phyloP scores from a whole-genome alignment of 164 flowering plant genomes.

The Vitis labrusca region DNA sequence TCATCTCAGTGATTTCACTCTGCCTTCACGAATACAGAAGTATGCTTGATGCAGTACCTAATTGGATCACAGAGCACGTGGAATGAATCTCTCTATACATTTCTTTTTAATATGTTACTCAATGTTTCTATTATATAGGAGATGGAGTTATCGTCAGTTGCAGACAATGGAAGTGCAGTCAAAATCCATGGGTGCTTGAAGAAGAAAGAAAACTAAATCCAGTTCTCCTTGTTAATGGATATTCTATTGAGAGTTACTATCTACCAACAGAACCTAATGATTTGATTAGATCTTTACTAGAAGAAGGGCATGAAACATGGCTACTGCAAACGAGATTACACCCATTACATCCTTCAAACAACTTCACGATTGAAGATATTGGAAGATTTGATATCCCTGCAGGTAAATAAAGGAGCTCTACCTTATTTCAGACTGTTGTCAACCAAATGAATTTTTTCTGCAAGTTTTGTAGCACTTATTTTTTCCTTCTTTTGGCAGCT shows the following conservation, averaged over 20 bases:
- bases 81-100: no score
- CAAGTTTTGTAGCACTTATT: no score
- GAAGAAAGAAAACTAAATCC: constrained; percentile 32
- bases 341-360: constrained; percentile 42
- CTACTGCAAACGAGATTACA: constrained; percentile 55
- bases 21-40: no score
- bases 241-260: constrained; percentile 54
- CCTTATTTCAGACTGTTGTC: neutral
- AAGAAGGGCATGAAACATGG: constrained; percentile 52
- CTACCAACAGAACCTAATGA: constrained; percentile 64
- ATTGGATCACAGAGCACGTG: no score
- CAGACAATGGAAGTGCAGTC: constrained; percentile 40
- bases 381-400: constrained; percentile 62
- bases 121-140: constrained; percentile 27
- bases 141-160: constrained; percentile 52
- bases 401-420: constrained; percentile 26
- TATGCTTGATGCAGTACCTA: no score
- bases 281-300: constrained; percentile 51
- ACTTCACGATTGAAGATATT: constrained; percentile 56
- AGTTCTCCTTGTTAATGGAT: constrained; percentile 55
- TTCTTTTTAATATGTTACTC: neutral
- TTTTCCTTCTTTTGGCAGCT: constrained; percentile 23
- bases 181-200: constrained; percentile 12
- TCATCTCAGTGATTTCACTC: neutral
- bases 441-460: neutral